Evolutionary conservation across 768 basidiomycete species (phyloP).

Genomic region (Boletus rufocinnamomeus): DNA sequence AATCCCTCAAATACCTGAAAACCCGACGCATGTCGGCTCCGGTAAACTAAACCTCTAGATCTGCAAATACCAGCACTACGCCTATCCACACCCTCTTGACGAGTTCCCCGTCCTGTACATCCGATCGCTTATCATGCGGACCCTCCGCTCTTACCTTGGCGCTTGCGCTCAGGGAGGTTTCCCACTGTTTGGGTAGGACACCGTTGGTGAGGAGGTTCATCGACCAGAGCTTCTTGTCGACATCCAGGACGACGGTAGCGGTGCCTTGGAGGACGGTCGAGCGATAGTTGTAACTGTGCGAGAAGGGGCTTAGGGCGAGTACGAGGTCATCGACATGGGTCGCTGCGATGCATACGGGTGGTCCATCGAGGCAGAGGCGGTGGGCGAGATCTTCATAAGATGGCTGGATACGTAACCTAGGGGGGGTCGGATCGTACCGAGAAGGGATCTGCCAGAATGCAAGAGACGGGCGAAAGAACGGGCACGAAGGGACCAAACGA

Average conservation of each 20-base stretch:
- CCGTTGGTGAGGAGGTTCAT: constrained; percentile 23
- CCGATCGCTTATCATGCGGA: constrained; percentile 22
- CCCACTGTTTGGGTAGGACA: constrained; percentile 26
- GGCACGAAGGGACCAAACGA: too few species aligned
- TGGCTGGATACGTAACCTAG: constrained; percentile 26
- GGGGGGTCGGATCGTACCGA: too few species aligned
- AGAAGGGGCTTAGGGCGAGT: constrained; percentile 24
- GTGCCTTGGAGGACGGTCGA: constrained; percentile 25
- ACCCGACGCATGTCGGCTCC: too few species aligned
- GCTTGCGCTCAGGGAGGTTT: constrained; percentile 20
- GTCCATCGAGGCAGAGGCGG: constrained; percentile 3
- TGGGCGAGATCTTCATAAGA: constrained; percentile 25
- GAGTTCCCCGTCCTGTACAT: constrained; percentile 18
- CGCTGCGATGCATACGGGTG: constrained; percentile 23
- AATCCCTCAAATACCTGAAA: constrained; percentile 30
- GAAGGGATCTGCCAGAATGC: too few species aligned
- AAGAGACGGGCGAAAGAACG: too few species aligned
- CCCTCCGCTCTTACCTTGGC: constrained; percentile 26
- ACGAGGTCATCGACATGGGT: constrained; percentile 28
- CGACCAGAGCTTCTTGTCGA: constrained; percentile 27
- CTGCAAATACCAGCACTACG: constrained; percentile 20
- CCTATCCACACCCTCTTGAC: constrained; percentile 21
- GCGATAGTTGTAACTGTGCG: constrained; percentile 29
- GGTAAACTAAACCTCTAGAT: too few species aligned
- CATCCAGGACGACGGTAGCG: constrained; percentile 17